phyloP scores from a whole-genome alignment of 148 eudicot species.

The Drosera capensis region DNA sequence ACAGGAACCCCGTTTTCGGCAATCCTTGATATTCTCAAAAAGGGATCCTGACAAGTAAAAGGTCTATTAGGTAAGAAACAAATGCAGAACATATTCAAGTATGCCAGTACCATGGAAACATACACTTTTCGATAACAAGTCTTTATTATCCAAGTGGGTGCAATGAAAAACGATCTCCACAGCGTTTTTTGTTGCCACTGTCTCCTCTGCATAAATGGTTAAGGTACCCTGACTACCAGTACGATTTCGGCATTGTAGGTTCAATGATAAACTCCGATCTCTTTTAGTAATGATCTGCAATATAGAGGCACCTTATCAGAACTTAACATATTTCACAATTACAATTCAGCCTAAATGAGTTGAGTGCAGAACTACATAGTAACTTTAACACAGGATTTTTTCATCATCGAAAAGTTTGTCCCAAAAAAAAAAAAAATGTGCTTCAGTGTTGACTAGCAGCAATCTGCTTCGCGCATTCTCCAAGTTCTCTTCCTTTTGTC shows the following conservation, averaged over 20 bases:
- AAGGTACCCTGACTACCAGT: conserved; percentile 32
- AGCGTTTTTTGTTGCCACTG: conserved; percentile 48
- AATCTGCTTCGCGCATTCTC: background rate
- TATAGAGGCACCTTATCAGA: background rate
- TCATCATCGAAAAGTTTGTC: no score
- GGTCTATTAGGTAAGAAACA: conserved; percentile 3
- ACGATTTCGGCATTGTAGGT: conserved; percentile 33
- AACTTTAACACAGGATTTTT: no score
- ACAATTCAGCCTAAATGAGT: background rate
- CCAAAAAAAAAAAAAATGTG: no score
- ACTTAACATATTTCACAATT: background rate
- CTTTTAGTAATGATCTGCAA: conserved; percentile 67
- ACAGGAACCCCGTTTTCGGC: conserved; percentile 53
- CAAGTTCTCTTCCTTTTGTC: background rate
- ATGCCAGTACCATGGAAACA: conserved; percentile 4
- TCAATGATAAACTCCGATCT: conserved; percentile 42
- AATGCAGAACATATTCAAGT: background rate
- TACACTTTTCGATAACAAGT: conserved; percentile 82
- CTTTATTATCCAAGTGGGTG: conserved; percentile 56
- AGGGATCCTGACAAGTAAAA: conserved; percentile 62
- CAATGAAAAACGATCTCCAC: conserved; percentile 58
- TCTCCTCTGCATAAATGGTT: conserved; percentile 71
- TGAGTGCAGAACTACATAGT: no score
- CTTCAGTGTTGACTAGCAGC: no score
- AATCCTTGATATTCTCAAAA: conserved; percentile 70